Conservation (phyloP, 345 rosid species). For the Citrus inodora region DNA sequence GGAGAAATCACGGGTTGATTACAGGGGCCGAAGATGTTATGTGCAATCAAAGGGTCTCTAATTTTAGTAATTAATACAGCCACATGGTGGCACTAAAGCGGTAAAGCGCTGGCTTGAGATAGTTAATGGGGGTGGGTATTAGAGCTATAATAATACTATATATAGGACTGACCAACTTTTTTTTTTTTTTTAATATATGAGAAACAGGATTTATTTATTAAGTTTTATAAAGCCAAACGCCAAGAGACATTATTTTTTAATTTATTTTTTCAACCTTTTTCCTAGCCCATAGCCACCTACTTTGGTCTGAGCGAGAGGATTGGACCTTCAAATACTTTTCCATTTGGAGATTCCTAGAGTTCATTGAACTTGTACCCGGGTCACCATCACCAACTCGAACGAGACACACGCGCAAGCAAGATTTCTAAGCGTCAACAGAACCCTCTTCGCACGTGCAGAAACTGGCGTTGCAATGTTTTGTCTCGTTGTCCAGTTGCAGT, state of each 20-base stretch:
- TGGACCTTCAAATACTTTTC: too few relatives aligned
- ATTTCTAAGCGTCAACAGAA: not conserved
- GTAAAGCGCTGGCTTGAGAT: not conserved
- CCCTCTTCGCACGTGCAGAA: conserved; percentile 14
- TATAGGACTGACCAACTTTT: not conserved
- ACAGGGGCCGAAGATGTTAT: too few relatives aligned
- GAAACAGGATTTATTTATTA: too few relatives aligned
- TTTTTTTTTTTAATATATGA: too few relatives aligned
- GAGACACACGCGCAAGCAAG: not conserved
- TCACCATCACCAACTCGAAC: not conserved
- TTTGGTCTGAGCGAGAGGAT: too few relatives aligned
- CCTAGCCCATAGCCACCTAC: too few relatives aligned
- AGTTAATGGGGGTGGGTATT: not conserved
- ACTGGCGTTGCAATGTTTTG: not conserved
- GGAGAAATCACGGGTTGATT: too few relatives aligned
- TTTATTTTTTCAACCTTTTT: fast-evolving
- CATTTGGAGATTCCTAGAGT: not conserved
- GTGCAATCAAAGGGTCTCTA: too few relatives aligned
- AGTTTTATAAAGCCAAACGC: too few relatives aligned
- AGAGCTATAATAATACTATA: not conserved
- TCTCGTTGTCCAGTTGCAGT: not conserved
- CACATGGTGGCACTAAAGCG: not conserved
- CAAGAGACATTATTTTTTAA: too few relatives aligned
- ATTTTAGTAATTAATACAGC: too few relatives aligned
- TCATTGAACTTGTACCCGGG: conserved; percentile 1